These are phyloP conservation scores for Rhynchospora breviuscula DNA, from an alignment of 176 grass and related monocot species.

Conservation along the genomic window DNA sequence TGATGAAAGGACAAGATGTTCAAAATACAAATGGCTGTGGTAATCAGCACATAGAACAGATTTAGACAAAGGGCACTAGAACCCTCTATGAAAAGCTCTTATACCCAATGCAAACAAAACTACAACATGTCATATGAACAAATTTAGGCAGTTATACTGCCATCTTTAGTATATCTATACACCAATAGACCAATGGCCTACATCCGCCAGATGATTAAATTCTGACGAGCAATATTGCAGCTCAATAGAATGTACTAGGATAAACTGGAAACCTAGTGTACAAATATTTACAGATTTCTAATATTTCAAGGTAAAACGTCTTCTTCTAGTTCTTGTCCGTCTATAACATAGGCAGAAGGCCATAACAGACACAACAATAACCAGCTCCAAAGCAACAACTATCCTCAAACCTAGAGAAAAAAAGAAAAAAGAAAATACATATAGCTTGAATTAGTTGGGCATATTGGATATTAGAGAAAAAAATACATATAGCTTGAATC, in stretches of 20 bases:
- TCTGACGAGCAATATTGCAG: neutral
- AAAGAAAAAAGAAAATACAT: conserved; percentile 7
- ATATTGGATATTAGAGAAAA: neutral
- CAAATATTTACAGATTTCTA: conserved; percentile 31
- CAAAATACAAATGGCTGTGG: neutral
- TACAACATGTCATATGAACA: conserved; percentile 1
- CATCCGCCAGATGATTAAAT: neutral
- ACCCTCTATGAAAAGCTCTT: too few relatives aligned
- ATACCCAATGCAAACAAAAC: neutral
- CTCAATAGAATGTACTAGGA: neutral
- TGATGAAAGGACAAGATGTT: neutral
- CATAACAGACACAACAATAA: conserved; percentile 34
- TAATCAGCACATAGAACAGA: neutral
- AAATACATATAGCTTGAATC: conserved; percentile 8
- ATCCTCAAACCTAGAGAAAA: conserved; percentile 55
- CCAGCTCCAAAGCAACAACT: conserved; percentile 45
- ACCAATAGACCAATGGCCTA: neutral
- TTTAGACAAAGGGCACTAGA: too few relatives aligned
- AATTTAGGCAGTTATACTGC: neutral
- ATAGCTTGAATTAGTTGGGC: neutral
- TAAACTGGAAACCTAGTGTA: neutral
- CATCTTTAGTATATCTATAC: neutral
- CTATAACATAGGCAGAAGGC: conserved; percentile 42
- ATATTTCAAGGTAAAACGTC: conserved; percentile 49
- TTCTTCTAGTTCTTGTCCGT: conserved; percentile 36